Percentiles rank a stretch among this genome's conserved stretches.
phyloP scores from a whole-genome alignment of 176 grass and related monocot species.

The Areca catechu region DNA sequence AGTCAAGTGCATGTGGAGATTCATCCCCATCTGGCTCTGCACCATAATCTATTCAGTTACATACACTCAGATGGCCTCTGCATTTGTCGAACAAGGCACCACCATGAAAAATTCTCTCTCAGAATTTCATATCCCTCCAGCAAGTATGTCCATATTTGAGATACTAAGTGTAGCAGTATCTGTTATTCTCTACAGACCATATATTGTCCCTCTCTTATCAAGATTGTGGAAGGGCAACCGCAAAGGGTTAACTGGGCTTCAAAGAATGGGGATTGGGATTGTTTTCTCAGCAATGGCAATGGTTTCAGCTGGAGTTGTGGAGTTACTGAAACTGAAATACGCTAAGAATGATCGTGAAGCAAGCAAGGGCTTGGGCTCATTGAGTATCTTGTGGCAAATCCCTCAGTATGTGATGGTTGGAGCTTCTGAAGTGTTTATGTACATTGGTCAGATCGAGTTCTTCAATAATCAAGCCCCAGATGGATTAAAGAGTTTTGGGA shows the following conservation, averaged over 20 bases:
- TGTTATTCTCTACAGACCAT: neutral
- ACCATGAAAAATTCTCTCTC: neutral
- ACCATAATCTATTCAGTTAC: slow-evolving; percentile 17
- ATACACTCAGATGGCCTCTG: slow-evolving; percentile 16
- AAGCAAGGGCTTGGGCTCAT: slow-evolving; percentile 2
- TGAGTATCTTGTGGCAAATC: slow-evolving; percentile 58
- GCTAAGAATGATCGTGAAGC: neutral
- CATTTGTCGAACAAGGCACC: slow-evolving; percentile 8
- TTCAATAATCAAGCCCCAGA: slow-evolving; percentile 60
- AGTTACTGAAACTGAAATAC: slow-evolving; percentile 26
- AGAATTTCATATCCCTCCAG: slow-evolving; percentile 1
- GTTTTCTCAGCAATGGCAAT: slow-evolving; percentile 2
- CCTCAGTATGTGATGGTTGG: slow-evolving; percentile 68
- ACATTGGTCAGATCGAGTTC: slow-evolving; percentile 64
- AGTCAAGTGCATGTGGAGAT: slow-evolving; percentile 4
- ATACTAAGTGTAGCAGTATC: slow-evolving; percentile 5
- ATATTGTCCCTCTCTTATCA: neutral
- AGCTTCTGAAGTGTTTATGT: slow-evolving; percentile 64
- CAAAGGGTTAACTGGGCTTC: slow-evolving; percentile 5
- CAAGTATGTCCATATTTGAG: slow-evolving; percentile 12
- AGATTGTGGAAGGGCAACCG: neutral
- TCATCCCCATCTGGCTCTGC: slow-evolving; percentile 16
- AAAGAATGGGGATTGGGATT: slow-evolving; percentile 12
- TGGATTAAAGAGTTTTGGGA: slow-evolving; percentile 51
- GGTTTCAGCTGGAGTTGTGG: slow-evolving; percentile 28